phyloP scores from a whole-genome alignment of 495 filamentous ascomycete species.

The Amorphotheca resinae region DNA sequence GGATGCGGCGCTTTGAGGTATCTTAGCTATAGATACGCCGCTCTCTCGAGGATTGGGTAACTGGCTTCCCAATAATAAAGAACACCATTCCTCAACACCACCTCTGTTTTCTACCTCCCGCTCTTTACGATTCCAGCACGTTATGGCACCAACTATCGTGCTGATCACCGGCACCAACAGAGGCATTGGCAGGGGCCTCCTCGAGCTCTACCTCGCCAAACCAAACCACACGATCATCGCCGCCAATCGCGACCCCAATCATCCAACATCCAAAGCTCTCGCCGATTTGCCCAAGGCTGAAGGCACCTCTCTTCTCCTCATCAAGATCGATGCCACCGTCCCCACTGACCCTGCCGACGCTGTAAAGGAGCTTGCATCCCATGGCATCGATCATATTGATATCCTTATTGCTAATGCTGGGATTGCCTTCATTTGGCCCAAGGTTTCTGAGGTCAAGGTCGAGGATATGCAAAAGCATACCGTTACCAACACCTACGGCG shows the following conservation, averaged over 20 bases:
- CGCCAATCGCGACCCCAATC: slow-evolving; percentile 25
- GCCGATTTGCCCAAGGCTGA: slow-evolving; percentile 21
- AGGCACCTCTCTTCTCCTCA: slow-evolving; percentile 23
- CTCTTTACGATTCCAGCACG: neutral
- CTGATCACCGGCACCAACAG: slow-evolving; percentile 30
- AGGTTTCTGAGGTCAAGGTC: slow-evolving; percentile 21
- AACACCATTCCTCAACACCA: neutral
- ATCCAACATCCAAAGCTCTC: slow-evolving; percentile 19
- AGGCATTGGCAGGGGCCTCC: slow-evolving; percentile 33
- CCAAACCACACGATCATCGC: slow-evolving; percentile 35
- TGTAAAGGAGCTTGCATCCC: slow-evolving; percentile 20
- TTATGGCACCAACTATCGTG: neutral
- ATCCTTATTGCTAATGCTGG: slow-evolving; percentile 40
- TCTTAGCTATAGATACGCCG: too few relatives aligned
- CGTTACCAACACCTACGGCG: slow-evolving; percentile 1
- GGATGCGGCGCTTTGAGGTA: too few relatives aligned
- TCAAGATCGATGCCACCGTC: slow-evolving; percentile 29
- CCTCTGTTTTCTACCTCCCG: neutral
- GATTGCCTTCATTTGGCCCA: slow-evolving; percentile 18
- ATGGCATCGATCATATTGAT: slow-evolving; percentile 30
- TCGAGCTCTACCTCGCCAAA: slow-evolving; percentile 27
- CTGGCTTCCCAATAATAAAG: neutral
- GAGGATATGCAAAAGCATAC: slow-evolving; percentile 23
- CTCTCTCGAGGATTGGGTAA: too few relatives aligned
- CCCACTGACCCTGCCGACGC: slow-evolving; percentile 19